Percentiles rank a stretch among this genome's conserved stretches.
Evolutionary conservation across 306 rosid genomes (phyloP).

Genomic region (Sindora glabra): DNA sequence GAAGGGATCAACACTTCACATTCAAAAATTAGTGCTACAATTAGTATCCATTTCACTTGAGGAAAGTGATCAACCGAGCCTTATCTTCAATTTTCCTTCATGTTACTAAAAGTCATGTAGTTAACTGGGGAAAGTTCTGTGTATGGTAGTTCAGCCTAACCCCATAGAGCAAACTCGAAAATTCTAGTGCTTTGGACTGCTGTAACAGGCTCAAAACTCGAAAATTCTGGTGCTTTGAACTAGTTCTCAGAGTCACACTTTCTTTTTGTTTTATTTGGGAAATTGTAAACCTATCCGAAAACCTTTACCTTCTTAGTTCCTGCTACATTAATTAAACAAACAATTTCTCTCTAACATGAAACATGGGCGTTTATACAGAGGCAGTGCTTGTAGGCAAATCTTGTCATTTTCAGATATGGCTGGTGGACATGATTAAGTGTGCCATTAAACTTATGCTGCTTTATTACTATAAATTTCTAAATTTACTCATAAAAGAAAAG

Average conservation of each 20-base stretch:
- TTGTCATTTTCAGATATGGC: too few species aligned
- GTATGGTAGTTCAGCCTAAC: conserved; percentile 36
- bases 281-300: too few species aligned
- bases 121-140: conserved; percentile 25
- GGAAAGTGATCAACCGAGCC: conserved; percentile 31
- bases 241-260: conserved; percentile 13
- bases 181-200: conserved; percentile 30
- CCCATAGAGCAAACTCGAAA: conserved; percentile 19
- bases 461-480: too few species aligned
- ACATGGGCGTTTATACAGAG: too few species aligned
- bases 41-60: conserved; percentile 27
- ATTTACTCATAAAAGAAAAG: too few species aligned
- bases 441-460: too few species aligned
- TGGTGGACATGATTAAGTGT: too few species aligned
- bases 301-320: too few species aligned
- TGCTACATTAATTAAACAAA: too few species aligned
- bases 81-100: conserved; percentile 24
- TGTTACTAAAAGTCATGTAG: conserved; percentile 25
- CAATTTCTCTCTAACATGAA: too few species aligned
- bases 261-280: too few species aligned
- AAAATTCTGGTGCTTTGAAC: not conserved
- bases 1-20: conserved; percentile 30
- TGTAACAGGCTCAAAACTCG: conserved; percentile 18
- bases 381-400: too few species aligned
- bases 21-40: conserved; percentile 43